phyloP scores from a whole-genome alignment of 2,329 filamentous ascomycete species.

The Talaromyces sp. region DNA sequence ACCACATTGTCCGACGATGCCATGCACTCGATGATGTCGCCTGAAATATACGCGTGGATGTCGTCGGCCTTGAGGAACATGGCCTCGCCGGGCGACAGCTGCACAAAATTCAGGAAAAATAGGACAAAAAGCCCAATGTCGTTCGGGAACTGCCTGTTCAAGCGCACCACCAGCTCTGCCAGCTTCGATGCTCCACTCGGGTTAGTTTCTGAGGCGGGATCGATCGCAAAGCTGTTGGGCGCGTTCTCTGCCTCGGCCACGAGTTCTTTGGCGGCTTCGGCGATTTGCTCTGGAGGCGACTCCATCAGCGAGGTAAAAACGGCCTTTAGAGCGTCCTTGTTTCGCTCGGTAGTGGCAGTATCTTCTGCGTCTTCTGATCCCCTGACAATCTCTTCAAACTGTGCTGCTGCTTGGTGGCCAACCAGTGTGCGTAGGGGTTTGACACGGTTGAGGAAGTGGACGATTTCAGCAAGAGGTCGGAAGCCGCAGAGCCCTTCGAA shows the following conservation, averaged over 20 bases:
- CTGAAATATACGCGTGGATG: conserved; percentile 78
- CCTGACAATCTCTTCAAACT: conserved; percentile 52
- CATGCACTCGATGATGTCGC: conserved; percentile 98
- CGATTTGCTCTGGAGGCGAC: conserved; percentile 61
- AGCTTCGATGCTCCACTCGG: conserved; percentile 52
- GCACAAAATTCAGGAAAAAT: conserved; percentile 96
- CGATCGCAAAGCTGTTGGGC: conserved; percentile 65
- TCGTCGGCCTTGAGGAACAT: conserved; percentile 96
- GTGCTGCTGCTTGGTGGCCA: conserved; percentile 47
- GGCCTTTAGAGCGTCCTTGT: conserved; percentile 72
- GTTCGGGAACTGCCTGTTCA: conserved; percentile 76
- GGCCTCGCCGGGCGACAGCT: conserved; percentile 80
- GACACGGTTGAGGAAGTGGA: conserved; percentile 70
- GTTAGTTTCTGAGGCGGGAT: conserved; percentile 28
- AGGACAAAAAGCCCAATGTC: conserved; percentile 93
- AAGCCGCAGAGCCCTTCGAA: conserved; percentile 97
- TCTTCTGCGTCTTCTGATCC: conserved; percentile 50
- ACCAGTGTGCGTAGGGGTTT: conserved; percentile 61
- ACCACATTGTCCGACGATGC: conserved; percentile 98
- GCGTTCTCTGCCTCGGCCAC: conserved; percentile 65
- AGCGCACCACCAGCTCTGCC: conserved; percentile 67
- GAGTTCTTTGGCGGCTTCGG: conserved; percentile 61
- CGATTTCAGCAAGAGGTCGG: conserved; percentile 77
- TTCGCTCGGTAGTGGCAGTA: conserved; percentile 46
- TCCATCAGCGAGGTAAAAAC: conserved; percentile 79